Evolutionary conservation across 129 eudicot genomes (phyloP).

Genomic region (Lonicera japonica): DNA sequence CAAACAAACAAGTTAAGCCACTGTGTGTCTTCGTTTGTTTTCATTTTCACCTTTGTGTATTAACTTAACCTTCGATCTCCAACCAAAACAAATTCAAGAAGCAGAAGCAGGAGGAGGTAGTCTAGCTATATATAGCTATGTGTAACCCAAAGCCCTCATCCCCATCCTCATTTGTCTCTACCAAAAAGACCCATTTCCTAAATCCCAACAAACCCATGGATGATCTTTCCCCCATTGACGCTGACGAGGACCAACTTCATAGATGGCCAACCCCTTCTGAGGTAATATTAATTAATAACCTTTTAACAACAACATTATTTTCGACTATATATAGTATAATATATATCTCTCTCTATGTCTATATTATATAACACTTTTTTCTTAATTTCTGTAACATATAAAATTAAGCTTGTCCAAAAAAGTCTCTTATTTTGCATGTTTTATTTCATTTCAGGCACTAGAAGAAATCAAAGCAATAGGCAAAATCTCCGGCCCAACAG

Average conservation of each 20-base stretch:
- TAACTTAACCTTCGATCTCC: constrained; percentile 19
- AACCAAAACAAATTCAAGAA: constrained; percentile 3
- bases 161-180: constrained; percentile 47
- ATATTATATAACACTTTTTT: neutral
- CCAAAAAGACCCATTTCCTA: constrained; percentile 46
- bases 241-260: constrained; percentile 42
- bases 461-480: constrained; percentile 86
- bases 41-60: constrained; percentile 11
- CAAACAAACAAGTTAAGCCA: too few species aligned
- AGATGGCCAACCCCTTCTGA: constrained; percentile 82
- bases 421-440: constrained; percentile 11
- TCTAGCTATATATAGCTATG: constrained; percentile 25
- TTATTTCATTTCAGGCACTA: constrained; percentile 41
- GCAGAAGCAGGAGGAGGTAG: constrained; percentile 1
- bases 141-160: constrained; percentile 66
- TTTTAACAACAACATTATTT: too few species aligned
- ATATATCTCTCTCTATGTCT: neutral
- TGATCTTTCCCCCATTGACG: constrained; percentile 13
- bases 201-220: constrained; percentile 48
- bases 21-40: constrained; percentile 18
- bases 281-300: constrained; percentile 31
- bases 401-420: too few species aligned
- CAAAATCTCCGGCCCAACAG: constrained; percentile 77
- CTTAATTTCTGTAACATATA: too few species aligned
- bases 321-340: neutral